Conservation (phyloP, 2,329 filamentous ascomycete species). For the Emmonsia crescens region DNA sequence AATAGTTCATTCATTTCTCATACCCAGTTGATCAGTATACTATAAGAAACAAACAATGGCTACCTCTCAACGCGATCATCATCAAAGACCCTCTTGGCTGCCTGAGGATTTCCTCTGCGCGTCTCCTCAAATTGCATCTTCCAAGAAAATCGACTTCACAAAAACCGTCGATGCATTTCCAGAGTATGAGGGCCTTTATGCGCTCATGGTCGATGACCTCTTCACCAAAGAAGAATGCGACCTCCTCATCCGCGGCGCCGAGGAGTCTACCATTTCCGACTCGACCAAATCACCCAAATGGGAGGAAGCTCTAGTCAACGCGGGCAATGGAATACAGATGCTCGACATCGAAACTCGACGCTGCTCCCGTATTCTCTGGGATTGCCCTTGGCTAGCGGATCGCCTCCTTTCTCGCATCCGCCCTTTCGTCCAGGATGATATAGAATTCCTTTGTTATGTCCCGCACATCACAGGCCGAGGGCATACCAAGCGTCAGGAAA, state of each 20-base stretch:
- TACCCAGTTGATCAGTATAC: not conserved
- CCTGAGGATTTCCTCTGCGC: conserved; percentile 23
- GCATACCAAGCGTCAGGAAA: conserved; percentile 33
- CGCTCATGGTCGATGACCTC: conserved; percentile 54
- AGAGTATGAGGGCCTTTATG: conserved; percentile 45
- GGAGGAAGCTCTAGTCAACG: conserved; percentile 58
- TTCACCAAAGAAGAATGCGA: conserved; percentile 53
- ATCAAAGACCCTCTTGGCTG: not conserved
- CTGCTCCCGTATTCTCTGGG: conserved; percentile 68
- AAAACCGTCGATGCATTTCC: conserved; percentile 35
- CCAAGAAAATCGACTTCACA: conserved; percentile 45
- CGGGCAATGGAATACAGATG: conserved; percentile 51
- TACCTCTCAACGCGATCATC: not conserved
- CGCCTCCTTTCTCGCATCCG: conserved; percentile 51
- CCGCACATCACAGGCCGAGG: conserved; percentile 37
- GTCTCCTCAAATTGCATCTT: conserved; percentile 36
- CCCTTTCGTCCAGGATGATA: conserved; percentile 34
- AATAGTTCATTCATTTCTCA: too few species aligned
- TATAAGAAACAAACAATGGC: not conserved
- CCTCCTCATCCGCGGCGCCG: conserved; percentile 43
- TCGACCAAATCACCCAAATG: conserved; percentile 40
- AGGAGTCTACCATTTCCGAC: conserved; percentile 17
- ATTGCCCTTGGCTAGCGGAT: conserved; percentile 50
- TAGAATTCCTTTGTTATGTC: conserved; percentile 28
- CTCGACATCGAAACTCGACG: conserved; percentile 51